phyloP scores from a whole-genome alignment of 768 basidiomycete species.

The Psilocybe azurescens region DNA sequence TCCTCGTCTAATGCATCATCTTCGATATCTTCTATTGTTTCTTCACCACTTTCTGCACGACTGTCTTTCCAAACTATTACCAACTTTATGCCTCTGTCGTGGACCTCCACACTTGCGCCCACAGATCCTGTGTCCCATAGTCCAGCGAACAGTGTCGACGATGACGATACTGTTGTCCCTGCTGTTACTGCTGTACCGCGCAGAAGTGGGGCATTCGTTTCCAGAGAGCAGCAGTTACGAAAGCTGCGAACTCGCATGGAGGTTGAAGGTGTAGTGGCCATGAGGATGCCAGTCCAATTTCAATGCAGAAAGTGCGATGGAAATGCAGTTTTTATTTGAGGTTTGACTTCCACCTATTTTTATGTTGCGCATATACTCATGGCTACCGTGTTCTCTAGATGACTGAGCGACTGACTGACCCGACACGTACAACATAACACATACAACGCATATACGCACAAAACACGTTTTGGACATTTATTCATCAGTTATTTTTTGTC shows the following conservation, averaged over 20 bases:
- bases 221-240: slow-evolving; percentile 70
- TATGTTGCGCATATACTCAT: slow-evolving; percentile 5
- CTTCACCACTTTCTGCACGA: slow-evolving; percentile 60
- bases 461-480: slow-evolving; percentile 25
- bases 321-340: slow-evolving; percentile 47
- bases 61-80: slow-evolving; percentile 65
- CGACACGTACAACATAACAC: background rate
- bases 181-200: background rate
- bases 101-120: slow-evolving; percentile 17
- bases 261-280: slow-evolving; percentile 36
- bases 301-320: slow-evolving; percentile 46
- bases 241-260: slow-evolving; percentile 63
- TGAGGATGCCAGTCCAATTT: slow-evolving; percentile 31
- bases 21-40: slow-evolving; percentile 53
- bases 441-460: background rate
- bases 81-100: slow-evolving; percentile 54
- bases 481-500: slow-evolving; percentile 25
- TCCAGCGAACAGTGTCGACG: background rate
- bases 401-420: background rate
- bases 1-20: slow-evolving; percentile 27
- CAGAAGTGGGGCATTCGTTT: slow-evolving; percentile 48
- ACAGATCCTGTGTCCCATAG: background rate
- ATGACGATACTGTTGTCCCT: slow-evolving; percentile 6
- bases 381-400: background rate
- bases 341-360: slow-evolving; percentile 25